Evolutionary conservation across 768 basidiomycete species (phyloP).

Genomic region (Galerina sulciceps): DNA sequence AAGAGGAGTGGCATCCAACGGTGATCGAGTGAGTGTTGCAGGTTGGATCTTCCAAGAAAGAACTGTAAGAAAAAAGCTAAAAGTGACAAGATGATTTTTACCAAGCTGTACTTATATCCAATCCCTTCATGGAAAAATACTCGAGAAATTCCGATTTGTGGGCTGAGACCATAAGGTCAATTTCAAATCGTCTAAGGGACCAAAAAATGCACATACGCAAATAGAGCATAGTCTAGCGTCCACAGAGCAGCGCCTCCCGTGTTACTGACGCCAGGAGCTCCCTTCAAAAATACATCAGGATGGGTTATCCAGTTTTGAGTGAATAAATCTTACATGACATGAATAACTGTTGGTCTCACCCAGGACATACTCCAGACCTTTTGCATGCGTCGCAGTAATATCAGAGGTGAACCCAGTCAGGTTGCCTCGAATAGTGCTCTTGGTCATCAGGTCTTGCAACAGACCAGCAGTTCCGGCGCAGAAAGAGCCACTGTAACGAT

Average conservation of each 20-base stretch:
- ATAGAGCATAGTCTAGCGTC: constrained; percentile 69
- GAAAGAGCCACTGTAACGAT: constrained; percentile 64
- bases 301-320: background rate
- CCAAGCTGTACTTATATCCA: constrained; percentile 75
- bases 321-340: constrained; percentile 37
- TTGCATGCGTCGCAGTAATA: constrained; percentile 50
- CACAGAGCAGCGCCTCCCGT: constrained; percentile 76
- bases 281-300: constrained; percentile 25
- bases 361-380: constrained; percentile 59
- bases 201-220: constrained; percentile 41
- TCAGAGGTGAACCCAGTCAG: constrained; percentile 55
- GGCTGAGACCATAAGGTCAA: constrained; percentile 21
- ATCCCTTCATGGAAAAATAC: constrained; percentile 71
- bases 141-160: constrained; percentile 56
- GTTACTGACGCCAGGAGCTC: constrained; percentile 64
- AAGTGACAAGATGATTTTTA: constrained; percentile 24
- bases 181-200: background rate
- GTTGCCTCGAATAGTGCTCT: constrained; percentile 60
- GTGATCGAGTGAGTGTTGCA: constrained; percentile 57
- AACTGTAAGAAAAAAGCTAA: background rate
- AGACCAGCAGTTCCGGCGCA: constrained; percentile 57
- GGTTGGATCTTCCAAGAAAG: constrained; percentile 61
- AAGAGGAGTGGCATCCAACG: constrained; percentile 55
- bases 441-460: constrained; percentile 70
- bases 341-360: constrained; percentile 65